Base-by-base conservation (phyloP, 2,329 filamentous ascomycete genomes). In the Bisporella sp. region DNA sequence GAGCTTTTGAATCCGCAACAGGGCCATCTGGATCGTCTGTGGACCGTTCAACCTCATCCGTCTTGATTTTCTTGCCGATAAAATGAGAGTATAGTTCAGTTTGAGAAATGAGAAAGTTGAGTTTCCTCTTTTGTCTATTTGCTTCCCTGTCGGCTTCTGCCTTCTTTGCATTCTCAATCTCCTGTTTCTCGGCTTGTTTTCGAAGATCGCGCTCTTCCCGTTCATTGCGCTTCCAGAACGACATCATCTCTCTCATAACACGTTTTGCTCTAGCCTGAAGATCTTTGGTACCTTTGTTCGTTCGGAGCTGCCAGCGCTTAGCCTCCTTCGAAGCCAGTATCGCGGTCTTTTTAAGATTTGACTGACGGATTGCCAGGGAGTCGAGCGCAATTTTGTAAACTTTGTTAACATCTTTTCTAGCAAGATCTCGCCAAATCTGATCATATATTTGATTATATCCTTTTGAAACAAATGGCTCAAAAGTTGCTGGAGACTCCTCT, bases 81-180 rank as follows among this genome's bases (percentile, higher is more conserved):
- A 99, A 99, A 76, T 99, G 93, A 41, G 92, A 97, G 75, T 99
- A 99, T 46, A 99, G 78, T 68, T 99, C 93, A 1, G 93, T 99
- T 72, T 99, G 93, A 1, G 92, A 96, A 68, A 99, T 99, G 57
- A 99, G 79, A 78, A 99, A 99, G 72, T 99, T 97, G 67, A 99
- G 87, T 74, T 99, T 99, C 63, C 93, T 84, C 80, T 95, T 96
- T 73, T 99, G 93, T 57, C 93, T 82, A 61, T 95, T 95, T 12
- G 93, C 90, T 78, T 99, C 93, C 58, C 95, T 90, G 62, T 97
- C 93, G 5, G 93, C 93, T 73, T 99, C 93, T 53, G 92, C 91
- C 71, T 92, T 95, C 70, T 93, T 91, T 13, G 93, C 93, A 63
- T 93, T 95, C 67, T 99, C 93, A 45, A 99, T 80, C 71, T 97